These are phyloP conservation scores for Glomus cerebriforme DNA, from an alignment of 192 early-diverging fungal species.

Conservation along the genomic window DNA sequence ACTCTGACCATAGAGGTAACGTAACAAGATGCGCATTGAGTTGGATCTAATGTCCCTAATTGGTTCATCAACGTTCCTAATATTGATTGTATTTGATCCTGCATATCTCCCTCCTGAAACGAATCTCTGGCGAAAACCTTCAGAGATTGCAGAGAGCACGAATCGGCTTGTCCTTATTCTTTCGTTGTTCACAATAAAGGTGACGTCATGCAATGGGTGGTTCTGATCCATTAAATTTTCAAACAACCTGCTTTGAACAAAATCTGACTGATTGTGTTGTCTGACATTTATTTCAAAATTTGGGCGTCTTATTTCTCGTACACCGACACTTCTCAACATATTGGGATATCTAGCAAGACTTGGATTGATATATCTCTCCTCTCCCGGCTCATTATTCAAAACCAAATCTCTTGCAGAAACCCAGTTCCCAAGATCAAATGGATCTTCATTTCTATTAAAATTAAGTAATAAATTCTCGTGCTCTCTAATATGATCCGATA, in stretches of 20 bases:
- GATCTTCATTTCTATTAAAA: background rate
- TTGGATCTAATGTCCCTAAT: background rate
- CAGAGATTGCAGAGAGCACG: background rate
- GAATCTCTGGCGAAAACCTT: background rate
- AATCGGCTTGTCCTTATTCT: background rate
- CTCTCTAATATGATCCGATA: background rate
- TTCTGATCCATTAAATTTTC: background rate
- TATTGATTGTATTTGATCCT: background rate
- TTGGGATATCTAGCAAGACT: background rate
- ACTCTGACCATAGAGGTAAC: conserved; percentile 9
- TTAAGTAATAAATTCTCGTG: conserved; percentile 1
- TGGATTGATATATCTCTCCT: background rate
- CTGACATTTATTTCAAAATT: background rate
- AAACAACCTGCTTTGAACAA: background rate
- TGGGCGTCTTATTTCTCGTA: background rate
- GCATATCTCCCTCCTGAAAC: background rate
- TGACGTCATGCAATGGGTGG: background rate
- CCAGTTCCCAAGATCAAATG: conserved; percentile 11
- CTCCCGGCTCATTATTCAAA: background rate
- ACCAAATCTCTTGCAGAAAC: background rate
- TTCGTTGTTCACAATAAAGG: conserved; percentile 5
- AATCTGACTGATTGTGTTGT: background rate
- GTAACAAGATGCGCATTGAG: background rate
- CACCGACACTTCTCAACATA: conserved; percentile 7
- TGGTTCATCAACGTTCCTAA: background rate